These are phyloP conservation scores for Epithemia pelagica DNA, from an alignment of 108 stramenopile genomes.

Conservation along the genomic window DNA sequence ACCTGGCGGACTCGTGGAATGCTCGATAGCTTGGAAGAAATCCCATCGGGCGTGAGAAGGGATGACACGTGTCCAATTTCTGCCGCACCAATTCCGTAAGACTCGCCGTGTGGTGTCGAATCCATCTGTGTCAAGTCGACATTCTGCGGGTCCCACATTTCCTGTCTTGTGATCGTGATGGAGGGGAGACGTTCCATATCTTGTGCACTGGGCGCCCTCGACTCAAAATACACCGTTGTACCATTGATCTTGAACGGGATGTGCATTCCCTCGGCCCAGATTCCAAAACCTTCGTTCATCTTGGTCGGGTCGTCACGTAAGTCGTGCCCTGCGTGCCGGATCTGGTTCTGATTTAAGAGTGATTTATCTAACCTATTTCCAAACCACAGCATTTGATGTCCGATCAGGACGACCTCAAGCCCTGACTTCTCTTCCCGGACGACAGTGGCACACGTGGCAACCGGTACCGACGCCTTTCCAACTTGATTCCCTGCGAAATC, in stretches of 20 bases:
- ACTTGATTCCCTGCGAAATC: background rate
- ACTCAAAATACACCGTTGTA: background rate
- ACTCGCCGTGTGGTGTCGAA: too few species aligned
- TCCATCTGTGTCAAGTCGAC: too few species aligned
- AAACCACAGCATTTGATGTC: constrained; percentile 21
- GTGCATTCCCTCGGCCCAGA: background rate
- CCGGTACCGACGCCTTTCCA: constrained; percentile 10
- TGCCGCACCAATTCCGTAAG: too few species aligned
- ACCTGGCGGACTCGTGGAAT: too few species aligned
- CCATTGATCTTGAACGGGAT: background rate
- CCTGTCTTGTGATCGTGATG: background rate
- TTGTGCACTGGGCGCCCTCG: background rate
- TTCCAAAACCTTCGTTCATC: background rate
- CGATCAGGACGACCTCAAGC: constrained; percentile 16
- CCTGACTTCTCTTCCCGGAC: constrained; percentile 14
- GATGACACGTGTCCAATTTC: too few species aligned
- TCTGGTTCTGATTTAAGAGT: constrained; percentile 32
- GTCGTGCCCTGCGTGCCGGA: constrained; percentile 17
- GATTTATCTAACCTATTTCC: constrained; percentile 9
- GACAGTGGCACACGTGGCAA: constrained; percentile 24
- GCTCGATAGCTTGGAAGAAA: too few species aligned
- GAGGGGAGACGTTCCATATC: background rate
- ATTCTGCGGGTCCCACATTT: background rate
- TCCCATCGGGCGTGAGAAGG: too few species aligned
- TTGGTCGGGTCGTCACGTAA: background rate